phyloP scores from a whole-genome alignment of 257 asterid species.

The Solanum microdontum region DNA sequence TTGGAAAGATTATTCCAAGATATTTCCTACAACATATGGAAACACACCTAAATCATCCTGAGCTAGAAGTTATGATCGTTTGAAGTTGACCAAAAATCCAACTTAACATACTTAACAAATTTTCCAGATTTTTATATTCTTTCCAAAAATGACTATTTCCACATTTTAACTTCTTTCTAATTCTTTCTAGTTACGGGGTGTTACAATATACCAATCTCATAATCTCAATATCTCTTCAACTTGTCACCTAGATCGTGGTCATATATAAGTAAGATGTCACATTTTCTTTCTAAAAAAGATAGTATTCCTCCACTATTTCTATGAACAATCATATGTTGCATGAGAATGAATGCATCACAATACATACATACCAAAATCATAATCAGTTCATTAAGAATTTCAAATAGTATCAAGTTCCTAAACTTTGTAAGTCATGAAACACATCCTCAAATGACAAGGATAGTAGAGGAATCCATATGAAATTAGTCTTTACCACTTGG shows the following conservation, averaged over 20 bases:
- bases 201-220: too few relatives aligned
- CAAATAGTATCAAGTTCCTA: neutral
- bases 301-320: neutral
- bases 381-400: neutral
- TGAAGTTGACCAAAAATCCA: too few relatives aligned
- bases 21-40: too few relatives aligned
- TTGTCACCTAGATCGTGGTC: neutral
- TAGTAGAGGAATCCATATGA: neutral
- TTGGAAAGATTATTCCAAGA: too few relatives aligned
- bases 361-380: neutral
- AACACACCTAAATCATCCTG: too few relatives aligned
- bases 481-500: neutral
- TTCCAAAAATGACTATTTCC: too few relatives aligned
- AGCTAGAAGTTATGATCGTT: too few relatives aligned
- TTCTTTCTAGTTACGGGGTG: too few relatives aligned
- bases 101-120: too few relatives aligned
- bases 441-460: neutral
- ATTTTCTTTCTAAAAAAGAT: too few relatives aligned
- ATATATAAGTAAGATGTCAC: neutral
- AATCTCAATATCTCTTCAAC: neutral
- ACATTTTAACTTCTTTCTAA: too few relatives aligned
- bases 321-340: neutral
- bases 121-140: too few relatives aligned
- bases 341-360: neutral
- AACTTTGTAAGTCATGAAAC: neutral